A percentile compares a stretch with the other conserved stretches of the same genome.
Conservation (phyloP, 805 yeast genomes). For the Metschnikowia bowlesiae region DNA sequence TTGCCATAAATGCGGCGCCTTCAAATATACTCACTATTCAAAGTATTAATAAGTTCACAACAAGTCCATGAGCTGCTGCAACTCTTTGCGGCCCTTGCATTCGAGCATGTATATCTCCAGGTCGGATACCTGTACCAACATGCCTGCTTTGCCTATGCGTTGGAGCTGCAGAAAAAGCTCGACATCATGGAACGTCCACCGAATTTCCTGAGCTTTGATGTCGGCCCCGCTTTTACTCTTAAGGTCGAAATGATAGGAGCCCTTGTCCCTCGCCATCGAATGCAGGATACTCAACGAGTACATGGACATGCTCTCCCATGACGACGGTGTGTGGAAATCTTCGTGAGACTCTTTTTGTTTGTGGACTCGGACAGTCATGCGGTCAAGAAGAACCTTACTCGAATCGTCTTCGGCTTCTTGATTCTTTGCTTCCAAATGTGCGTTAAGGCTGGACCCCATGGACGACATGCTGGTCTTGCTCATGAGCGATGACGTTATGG, state of each 20-base stretch:
- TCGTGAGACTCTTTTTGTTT: constrained; percentile 28
- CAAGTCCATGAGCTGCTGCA: constrained; percentile 20
- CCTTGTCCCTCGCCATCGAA: constrained; percentile 20
- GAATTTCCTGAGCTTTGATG: constrained; percentile 13
- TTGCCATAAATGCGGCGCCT: too few relatives aligned
- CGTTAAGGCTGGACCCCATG: constrained; percentile 18
- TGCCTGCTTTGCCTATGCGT: constrained; percentile 41
- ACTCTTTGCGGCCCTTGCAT: constrained; percentile 41
- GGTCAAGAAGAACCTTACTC: constrained; percentile 20
- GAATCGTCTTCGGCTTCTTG: background rate
- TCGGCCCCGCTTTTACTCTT: constrained; percentile 11
- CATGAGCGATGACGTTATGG: constrained; percentile 38
- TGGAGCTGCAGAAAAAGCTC: constrained; percentile 27
- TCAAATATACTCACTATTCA: too few relatives aligned
- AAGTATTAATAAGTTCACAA: background rate
- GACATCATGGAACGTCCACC: constrained; percentile 32
- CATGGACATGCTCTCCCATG: constrained; percentile 43
- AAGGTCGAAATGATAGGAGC: constrained; percentile 28
- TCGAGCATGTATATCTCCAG: constrained; percentile 38
- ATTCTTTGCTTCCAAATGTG: constrained; percentile 5
- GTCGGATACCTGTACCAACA: constrained; percentile 30
- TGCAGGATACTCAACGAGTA: constrained; percentile 27
- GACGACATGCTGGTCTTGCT: constrained; percentile 24
- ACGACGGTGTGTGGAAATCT: constrained; percentile 31
- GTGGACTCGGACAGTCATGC: constrained; percentile 36